Evolutionary conservation across 2,329 filamentous ascomycete species (phyloP), one percentile per base, ranked within the genome.

Genomic region (Aureobasidium sp.): DNA sequence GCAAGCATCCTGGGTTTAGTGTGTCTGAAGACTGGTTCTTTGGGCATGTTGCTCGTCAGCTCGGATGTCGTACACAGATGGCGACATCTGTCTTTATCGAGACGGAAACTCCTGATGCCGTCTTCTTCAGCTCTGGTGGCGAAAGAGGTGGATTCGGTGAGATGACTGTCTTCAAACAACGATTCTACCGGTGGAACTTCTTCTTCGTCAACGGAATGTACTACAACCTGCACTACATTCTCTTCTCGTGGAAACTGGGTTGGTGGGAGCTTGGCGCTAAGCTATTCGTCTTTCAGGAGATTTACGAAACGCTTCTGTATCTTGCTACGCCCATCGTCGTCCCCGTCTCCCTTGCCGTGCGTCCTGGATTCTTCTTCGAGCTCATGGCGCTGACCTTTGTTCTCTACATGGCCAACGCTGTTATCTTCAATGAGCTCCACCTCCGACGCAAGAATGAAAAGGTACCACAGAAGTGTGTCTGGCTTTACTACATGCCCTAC

Each of bases 11-110:
- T 0, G 79, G 79, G 0, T 82, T 80, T 67, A 76, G 72, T 2
- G 76, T 81, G 10, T 79, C 76, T 1, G 79, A 82, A 59, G 79
- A 82, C 67, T 82, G 79, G 79, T 82, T 79, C 70, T 79, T 82
- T 41, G 79, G 79, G 0, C 77, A 81, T 66, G 76, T 76, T 10
- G 76, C 77, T 46, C 73, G 79, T 15, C 69, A 74, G 34, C 70
- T 78, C 20, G 78, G 79, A 9, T 77, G 73, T 8, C 72, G 79
- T 0, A 80, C 80, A 62, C 71, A 73, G 41, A 80, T 81, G 78
- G 81, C 78, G 64, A 77, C 77, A 1, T 73, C 76, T 1, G 75
- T 80, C 12, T 81, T 81, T 52, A 79, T 82, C 26, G 79, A 81
- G 65, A 82, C 79, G 0, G 77, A 80, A 63, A 80, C 79, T 0